phyloP scores from a whole-genome alignment of 176 grass and related monocot species.

The Urochloa ruziziensis region DNA sequence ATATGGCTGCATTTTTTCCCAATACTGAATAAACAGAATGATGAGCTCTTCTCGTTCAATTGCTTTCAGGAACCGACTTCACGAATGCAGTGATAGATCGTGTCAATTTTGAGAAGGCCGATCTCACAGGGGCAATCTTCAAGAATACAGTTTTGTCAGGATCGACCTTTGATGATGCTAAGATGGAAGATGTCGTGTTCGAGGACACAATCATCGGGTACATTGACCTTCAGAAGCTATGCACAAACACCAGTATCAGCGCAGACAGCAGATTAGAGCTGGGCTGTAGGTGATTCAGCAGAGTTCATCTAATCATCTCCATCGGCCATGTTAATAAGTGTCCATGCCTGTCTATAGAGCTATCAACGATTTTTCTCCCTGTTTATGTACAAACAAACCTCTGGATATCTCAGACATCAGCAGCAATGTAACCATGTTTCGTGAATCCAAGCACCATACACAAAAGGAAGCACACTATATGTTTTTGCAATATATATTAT shows the following conservation, averaged over 20 bases:
- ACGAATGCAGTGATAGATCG: slow-evolving; percentile 89
- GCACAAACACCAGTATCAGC: slow-evolving; percentile 66
- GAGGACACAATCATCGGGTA: slow-evolving; percentile 96
- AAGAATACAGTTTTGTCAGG: slow-evolving; percentile 73
- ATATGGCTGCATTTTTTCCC: slow-evolving; percentile 14
- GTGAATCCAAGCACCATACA: background rate
- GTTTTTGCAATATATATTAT: slow-evolving; percentile 10
- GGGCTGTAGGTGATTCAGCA: slow-evolving; percentile 63
- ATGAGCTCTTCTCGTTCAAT: background rate
- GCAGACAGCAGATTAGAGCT: slow-evolving; percentile 51
- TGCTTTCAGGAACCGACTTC: slow-evolving; percentile 72
- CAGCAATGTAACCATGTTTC: background rate
- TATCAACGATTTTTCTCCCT: background rate
- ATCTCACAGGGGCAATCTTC: slow-evolving; percentile 81
- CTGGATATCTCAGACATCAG: slow-evolving; percentile 16
- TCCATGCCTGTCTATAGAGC: slow-evolving; percentile 35
- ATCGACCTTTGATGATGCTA: slow-evolving; percentile 74
- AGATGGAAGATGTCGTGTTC: slow-evolving; percentile 55
- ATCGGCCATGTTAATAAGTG: background rate
- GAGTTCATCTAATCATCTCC: background rate
- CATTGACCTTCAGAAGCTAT: slow-evolving; percentile 95
- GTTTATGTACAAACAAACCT: slow-evolving; percentile 14
- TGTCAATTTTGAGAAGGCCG: slow-evolving; percentile 70
- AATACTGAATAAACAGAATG: background rate
- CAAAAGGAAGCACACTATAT: slow-evolving; percentile 1